A percentile compares a stretch with the other conserved stretches of the same genome.
phyloP scores from a whole-genome alignment of 1,139 yeast species.

The Sugiyamaella castrensis region DNA sequence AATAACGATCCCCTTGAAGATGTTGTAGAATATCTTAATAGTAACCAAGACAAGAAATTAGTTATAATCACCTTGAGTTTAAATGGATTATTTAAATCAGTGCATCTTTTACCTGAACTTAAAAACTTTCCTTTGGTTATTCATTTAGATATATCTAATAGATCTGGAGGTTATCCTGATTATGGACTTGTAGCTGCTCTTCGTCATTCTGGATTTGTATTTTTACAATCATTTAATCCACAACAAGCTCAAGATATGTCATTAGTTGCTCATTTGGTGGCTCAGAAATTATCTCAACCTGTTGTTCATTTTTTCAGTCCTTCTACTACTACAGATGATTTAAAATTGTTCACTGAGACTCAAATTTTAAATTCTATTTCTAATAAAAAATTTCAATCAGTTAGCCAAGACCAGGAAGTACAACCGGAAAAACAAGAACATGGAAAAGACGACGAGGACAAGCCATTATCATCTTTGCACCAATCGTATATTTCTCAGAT shows the following conservation, averaged over 20 bases:
- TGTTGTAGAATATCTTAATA: constrained; percentile 35
- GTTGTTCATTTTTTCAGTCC: constrained; percentile 62
- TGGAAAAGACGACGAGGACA: neutral
- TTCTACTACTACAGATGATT: constrained; percentile 13
- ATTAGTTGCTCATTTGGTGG: constrained; percentile 55
- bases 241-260: constrained; percentile 54
- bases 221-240: constrained; percentile 60
- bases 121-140: constrained; percentile 50
- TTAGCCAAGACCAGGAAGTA: too few relatives aligned
- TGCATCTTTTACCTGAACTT: constrained; percentile 58
- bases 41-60: constrained; percentile 11
- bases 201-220: constrained; percentile 63
- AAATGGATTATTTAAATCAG: constrained; percentile 50
- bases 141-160: constrained; percentile 50
- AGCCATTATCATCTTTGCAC: neutral
- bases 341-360: neutral
- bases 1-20: constrained; percentile 55
- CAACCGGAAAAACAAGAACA: neutral
- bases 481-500: constrained; percentile 30
- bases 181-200: constrained; percentile 64
- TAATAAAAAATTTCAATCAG: neutral
- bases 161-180: constrained; percentile 40
- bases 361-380: neutral
- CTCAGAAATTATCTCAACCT: constrained; percentile 49
- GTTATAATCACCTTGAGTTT: constrained; percentile 47